Conservation (phyloP, 2,329 filamentous ascomycete species). For the Pyricularia sp. region DNA sequence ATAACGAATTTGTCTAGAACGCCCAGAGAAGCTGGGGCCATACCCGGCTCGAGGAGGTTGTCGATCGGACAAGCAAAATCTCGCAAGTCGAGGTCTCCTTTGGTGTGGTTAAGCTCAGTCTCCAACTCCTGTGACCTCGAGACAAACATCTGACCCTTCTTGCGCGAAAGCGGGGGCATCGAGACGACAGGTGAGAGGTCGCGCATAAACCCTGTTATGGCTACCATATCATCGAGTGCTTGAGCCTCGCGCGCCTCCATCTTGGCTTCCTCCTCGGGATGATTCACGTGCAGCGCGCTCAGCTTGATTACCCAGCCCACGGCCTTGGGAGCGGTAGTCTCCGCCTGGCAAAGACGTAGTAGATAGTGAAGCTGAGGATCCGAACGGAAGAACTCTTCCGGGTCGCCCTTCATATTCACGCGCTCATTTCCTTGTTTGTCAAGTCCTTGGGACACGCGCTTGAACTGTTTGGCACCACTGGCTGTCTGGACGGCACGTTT, state of each 20-base stretch:
- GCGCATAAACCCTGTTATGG: slow-evolving; percentile 28
- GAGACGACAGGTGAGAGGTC: slow-evolving; percentile 23
- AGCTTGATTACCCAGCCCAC: slow-evolving; percentile 31
- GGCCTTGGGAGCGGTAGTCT: slow-evolving; percentile 24
- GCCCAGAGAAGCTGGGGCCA: slow-evolving; percentile 24
- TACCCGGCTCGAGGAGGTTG: slow-evolving; percentile 29
- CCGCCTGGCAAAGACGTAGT: slow-evolving; percentile 31
- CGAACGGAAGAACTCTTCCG: slow-evolving; percentile 24
- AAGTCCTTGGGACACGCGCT: slow-evolving; percentile 23
- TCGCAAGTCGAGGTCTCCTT: slow-evolving; percentile 25
- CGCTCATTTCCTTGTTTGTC: slow-evolving; percentile 25
- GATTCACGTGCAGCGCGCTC: slow-evolving; percentile 22
- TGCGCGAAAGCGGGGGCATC: slow-evolving; percentile 27
- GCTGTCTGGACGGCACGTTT: not conserved
- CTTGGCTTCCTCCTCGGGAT: slow-evolving; percentile 23
- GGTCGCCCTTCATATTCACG: slow-evolving; percentile 29
- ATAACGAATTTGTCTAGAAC: slow-evolving; percentile 26
- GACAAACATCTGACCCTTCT: slow-evolving; percentile 29
- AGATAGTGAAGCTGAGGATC: slow-evolving; percentile 33
- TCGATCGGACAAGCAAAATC: slow-evolving; percentile 30
- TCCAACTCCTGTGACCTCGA: slow-evolving; percentile 22
- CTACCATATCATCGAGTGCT: slow-evolving; percentile 24
- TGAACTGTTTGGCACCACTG: slow-evolving; percentile 30
- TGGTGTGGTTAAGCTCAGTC: slow-evolving; percentile 27
- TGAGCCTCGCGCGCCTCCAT: slow-evolving; percentile 23